Conservation (phyloP, 768 basidiomycete genomes). For the Tricholoma flavovirens region DNA sequence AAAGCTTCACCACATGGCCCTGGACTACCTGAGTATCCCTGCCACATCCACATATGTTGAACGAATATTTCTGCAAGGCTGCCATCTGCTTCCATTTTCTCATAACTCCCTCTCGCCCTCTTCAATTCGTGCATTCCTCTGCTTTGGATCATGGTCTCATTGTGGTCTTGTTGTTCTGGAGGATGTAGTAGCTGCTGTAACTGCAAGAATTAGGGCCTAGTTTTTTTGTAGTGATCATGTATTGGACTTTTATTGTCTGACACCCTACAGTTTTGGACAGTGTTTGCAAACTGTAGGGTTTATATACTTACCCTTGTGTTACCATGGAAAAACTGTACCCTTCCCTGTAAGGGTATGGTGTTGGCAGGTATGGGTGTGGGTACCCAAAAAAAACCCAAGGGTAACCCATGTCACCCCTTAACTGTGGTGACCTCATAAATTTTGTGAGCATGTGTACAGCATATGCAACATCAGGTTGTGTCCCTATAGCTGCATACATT, state of each 20-base stretch:
- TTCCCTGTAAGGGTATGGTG: background rate
- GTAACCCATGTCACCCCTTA: background rate
- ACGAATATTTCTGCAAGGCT: background rate
- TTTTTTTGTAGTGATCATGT: background rate
- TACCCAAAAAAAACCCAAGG: background rate
- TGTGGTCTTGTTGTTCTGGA: background rate
- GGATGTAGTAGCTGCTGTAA: background rate
- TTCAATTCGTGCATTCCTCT: background rate
- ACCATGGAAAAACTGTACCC: background rate
- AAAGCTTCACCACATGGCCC: no score
- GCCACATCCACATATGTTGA: no score
- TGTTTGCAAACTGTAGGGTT: background rate
- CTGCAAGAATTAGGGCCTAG: no score
- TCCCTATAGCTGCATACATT: no score
- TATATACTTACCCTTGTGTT: background rate
- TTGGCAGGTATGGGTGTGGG: background rate
- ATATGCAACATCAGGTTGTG: no score
- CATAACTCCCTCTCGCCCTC: background rate
- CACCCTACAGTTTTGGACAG: background rate
- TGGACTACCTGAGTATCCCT: no score
- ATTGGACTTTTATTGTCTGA: background rate
- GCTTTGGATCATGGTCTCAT: background rate
- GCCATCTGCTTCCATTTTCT: background rate
- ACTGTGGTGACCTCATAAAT: no score
- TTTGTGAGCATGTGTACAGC: no score